phyloP scores from a whole-genome alignment of 2,329 filamentous ascomycete species.

The Phaeomoniella chlamydospora region DNA sequence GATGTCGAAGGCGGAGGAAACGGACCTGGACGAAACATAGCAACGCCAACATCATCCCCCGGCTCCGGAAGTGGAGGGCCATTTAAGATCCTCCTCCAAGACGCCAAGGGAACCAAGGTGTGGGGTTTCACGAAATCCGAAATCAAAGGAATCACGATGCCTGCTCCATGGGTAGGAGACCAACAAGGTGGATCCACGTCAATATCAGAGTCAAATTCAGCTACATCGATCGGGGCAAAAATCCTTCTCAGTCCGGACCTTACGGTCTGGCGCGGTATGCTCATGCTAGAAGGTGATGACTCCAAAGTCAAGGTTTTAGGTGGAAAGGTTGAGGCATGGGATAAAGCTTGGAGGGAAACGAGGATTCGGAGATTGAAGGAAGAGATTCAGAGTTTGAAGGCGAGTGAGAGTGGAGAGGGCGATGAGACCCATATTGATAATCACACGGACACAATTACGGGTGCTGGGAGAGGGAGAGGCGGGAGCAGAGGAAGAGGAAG shows the following conservation, averaged over 20 bases:
- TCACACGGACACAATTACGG: background rate
- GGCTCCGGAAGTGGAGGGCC: conserved; percentile 34
- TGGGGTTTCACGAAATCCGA: conserved; percentile 59
- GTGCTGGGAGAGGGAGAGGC: background rate
- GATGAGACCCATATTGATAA: background rate
- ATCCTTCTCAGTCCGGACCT: conserved; percentile 52
- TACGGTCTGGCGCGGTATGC: conserved; percentile 56
- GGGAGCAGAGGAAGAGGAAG: background rate
- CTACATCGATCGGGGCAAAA: conserved; percentile 61
- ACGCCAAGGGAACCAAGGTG: conserved; percentile 53
- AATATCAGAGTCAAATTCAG: background rate
- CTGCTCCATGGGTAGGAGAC: background rate
- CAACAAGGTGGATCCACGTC: too few species aligned
- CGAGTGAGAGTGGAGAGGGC: conserved; percentile 19
- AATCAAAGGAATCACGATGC: conserved; percentile 49
- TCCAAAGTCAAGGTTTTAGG: conserved; percentile 58
- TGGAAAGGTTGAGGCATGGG: conserved; percentile 70
- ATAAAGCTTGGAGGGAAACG: conserved; percentile 61
- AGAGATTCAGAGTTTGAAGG: conserved; percentile 29
- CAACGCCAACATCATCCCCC: conserved; percentile 7
- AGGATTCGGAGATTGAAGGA: conserved; percentile 56
- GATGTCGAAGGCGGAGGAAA: conserved; percentile 26
- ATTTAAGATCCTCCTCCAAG: conserved; percentile 72
- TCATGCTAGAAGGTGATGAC: conserved; percentile 71
- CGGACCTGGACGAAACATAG: conserved; percentile 7